Base-by-base conservation (phyloP, 306 rosid genomes). In the Ziziphus jujuba region DNA sequence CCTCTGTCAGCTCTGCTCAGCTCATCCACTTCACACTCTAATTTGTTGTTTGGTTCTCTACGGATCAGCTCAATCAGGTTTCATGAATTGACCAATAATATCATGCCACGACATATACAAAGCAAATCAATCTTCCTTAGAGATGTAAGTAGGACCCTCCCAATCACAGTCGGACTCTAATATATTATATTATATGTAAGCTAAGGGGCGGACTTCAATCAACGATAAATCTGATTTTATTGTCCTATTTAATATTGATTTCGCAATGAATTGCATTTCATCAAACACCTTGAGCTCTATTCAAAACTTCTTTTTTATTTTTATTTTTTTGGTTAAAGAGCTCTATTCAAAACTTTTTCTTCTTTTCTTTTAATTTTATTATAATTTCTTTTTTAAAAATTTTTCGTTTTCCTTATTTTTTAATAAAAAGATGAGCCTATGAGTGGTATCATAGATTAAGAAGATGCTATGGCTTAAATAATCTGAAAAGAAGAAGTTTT, bases 11-110 rank as follows among this genome's bases (percentile, higher is more conserved):
- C 44, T n/a, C 31, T 43, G 28, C 31, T 56, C 81, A 38, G 61
- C 81, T 80, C 78, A 80, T 75, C 84, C 75, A 71, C 78, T 66
- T 45, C 24, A 11, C 50, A 20, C 49, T 8, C 31, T 21, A 16
- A 16, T 17, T 24, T 40, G 13, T 21, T 3, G 54, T 56, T 67
- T 55, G 19, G 55, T 54, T 53, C 58, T 33, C 36, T 45, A 9
- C 47, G 31, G 38, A 45, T 45, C 15, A 48, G 34, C 25, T 72
- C 64, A 13, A 8, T 64, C 19, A 5, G 0, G 6, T 58, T 25
- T 19, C 43, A 20, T 7, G 50, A n/a, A 16, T 14, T 38, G 9
- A 7, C 79, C 74, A 75, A 67, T 61, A 11, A 50, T 3, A 6
- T 20, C 6, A 25, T 52, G 69, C 79, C 79, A 67, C 51, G 59